These are phyloP conservation scores for Meyerozyma athensensis DNA, from an alignment of 1,139 yeast genomes.

Conservation along the genomic window DNA sequence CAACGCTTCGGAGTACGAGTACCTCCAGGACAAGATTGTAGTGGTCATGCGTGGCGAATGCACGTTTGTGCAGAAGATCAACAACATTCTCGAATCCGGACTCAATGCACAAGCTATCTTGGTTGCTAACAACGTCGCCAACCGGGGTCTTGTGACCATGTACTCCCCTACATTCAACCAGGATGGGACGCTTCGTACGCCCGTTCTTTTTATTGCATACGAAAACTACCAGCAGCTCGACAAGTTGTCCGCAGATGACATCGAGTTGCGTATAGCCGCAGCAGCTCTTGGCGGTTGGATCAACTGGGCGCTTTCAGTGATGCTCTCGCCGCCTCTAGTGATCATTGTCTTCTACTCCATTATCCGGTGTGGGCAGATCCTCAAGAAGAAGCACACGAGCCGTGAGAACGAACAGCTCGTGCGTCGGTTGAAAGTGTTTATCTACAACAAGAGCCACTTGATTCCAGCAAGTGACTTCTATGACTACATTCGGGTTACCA, in stretches of 20 bases:
- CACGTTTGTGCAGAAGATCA: constrained; percentile 38
- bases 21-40: constrained; percentile 22
- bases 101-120: constrained; percentile 31
- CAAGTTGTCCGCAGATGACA: constrained; percentile 9
- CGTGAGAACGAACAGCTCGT: constrained; percentile 35
- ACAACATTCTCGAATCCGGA: constrained; percentile 24
- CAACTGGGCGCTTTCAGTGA: constrained; percentile 36
- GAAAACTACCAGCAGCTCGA: constrained; percentile 30
- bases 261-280: constrained; percentile 23
- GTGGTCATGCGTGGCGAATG: constrained; percentile 40
- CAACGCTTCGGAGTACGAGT: constrained; percentile 11
- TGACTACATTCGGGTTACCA: constrained; percentile 18
- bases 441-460: constrained; percentile 35
- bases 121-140: constrained; percentile 41
- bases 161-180: constrained; percentile 36
- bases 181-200: constrained; percentile 30
- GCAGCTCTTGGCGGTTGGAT: constrained; percentile 40
- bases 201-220: constrained; percentile 36
- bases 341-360: constrained; percentile 32
- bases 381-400: constrained; percentile 13
- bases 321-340: constrained; percentile 41
- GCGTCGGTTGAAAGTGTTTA: constrained; percentile 33
- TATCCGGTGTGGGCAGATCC: constrained; percentile 28
- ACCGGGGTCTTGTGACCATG: constrained; percentile 39
- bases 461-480: constrained; percentile 23